These are phyloP conservation scores for Lindgomyces ingoldianus DNA, from an alignment of 495 filamentous ascomycete species.

Conservation along the genomic window DNA sequence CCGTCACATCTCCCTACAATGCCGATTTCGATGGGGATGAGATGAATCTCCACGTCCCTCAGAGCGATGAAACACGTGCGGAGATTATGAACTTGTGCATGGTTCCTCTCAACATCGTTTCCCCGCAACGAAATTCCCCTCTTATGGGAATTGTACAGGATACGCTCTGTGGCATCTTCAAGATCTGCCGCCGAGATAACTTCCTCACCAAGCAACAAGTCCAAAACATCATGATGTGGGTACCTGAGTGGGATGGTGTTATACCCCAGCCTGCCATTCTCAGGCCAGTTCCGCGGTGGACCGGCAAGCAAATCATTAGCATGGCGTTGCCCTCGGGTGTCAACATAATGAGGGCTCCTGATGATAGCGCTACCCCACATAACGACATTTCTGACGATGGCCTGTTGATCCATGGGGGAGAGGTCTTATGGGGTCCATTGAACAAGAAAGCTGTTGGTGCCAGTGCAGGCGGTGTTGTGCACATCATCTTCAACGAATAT, in stretches of 20 bases:
- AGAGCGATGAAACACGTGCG: constrained; percentile 91
- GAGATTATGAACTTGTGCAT: constrained; percentile 92
- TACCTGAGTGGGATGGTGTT: constrained; percentile 94
- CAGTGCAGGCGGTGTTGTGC: constrained; percentile 80
- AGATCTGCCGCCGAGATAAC: constrained; percentile 88
- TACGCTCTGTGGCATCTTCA: constrained; percentile 93
- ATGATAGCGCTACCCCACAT: constrained; percentile 55
- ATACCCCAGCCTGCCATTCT: constrained; percentile 88
- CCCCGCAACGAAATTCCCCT: constrained; percentile 92
- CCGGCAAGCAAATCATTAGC: constrained; percentile 97
- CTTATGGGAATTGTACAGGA: constrained; percentile 99
- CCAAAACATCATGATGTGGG: constrained; percentile 95
- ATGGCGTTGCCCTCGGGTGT: constrained; percentile 85
- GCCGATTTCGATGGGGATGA: constrained; percentile 99
- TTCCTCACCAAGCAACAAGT: constrained; percentile 88
- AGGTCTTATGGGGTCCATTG: constrained; percentile 85
- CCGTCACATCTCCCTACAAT: constrained; percentile 97
- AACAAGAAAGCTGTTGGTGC: constrained; percentile 95
- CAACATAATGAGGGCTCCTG: constrained; percentile 68
- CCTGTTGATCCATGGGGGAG: constrained; percentile 78
- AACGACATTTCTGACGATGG: constrained; percentile 72
- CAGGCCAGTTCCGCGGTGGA: constrained; percentile 91
- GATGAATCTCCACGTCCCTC: constrained; percentile 99
- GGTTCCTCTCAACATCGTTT: constrained; percentile 96
- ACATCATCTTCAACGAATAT: constrained; percentile 95